phyloP scores from a whole-genome alignment of 108 stramenopile genomes.

The Conticribra weissflogii region DNA sequence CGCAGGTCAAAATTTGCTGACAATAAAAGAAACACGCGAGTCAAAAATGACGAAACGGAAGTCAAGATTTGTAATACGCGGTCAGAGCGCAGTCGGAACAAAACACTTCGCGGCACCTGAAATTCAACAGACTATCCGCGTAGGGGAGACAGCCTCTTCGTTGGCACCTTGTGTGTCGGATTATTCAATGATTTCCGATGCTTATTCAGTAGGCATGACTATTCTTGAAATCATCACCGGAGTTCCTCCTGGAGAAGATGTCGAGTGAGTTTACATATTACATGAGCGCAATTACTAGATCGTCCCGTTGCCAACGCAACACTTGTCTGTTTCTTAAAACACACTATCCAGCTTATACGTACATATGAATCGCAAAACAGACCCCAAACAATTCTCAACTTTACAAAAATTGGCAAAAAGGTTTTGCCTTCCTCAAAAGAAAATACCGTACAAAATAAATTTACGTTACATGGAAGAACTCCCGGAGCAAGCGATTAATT shows the following conservation, averaged over 20 bases:
- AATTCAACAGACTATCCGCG: constrained; percentile 60
- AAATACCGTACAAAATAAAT: neutral
- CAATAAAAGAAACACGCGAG: no score
- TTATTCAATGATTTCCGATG: constrained; percentile 86
- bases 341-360: constrained; percentile 6
- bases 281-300: neutral
- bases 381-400: neutral
- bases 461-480: constrained; percentile 63
- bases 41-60: constrained; percentile 5
- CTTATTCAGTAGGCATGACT: constrained; percentile 84
- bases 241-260: constrained; percentile 73
- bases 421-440: no score
- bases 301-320: neutral
- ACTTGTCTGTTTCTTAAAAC: neutral
- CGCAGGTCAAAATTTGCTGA: no score
- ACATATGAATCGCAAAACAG: constrained; percentile 5
- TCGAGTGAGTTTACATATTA: neutral
- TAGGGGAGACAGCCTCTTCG: constrained; percentile 52
- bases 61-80: constrained; percentile 7
- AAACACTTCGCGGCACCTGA: constrained; percentile 84
- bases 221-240: constrained; percentile 74
- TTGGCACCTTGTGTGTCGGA: constrained; percentile 77
- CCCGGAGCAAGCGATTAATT: constrained; percentile 58
- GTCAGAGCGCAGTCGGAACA: constrained; percentile 73
- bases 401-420: no score